Conservation (phyloP, 2,329 filamentous ascomycete genomes). For the Diatrype stigma region DNA sequence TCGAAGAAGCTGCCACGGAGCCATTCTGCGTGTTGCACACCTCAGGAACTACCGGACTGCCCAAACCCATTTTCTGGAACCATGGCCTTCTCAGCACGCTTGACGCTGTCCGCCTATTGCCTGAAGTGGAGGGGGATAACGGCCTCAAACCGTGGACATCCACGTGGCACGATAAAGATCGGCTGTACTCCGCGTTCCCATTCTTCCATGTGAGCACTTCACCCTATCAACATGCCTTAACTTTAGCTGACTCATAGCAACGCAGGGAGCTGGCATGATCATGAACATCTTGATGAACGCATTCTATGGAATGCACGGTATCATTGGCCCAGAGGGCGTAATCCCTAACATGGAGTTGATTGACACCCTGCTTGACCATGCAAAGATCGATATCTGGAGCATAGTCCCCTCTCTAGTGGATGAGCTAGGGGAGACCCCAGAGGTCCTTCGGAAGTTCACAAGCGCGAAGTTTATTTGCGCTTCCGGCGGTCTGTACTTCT, state of each 20-base stretch:
- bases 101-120: conserved; percentile 33
- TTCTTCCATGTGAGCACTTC: conserved; percentile 28
- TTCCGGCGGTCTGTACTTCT: conserved; percentile 23
- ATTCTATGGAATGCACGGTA: conserved; percentile 30
- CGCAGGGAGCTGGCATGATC: conserved; percentile 36
- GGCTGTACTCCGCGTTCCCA: conserved; percentile 32
- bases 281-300: conserved; percentile 37
- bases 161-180: conserved; percentile 24
- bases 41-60: conserved; percentile 38
- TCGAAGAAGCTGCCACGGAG: conserved; percentile 28
- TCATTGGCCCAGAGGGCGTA: conserved; percentile 31
- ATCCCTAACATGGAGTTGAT: conserved; percentile 33
- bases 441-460: conserved; percentile 27
- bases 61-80: conserved; percentile 35
- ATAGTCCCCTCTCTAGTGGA: conserved; percentile 33
- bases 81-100: conserved; percentile 30
- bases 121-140: conserved; percentile 25
- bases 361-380: conserved; percentile 27
- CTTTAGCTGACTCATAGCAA: background rate
- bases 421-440: conserved; percentile 28
- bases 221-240: background rate
- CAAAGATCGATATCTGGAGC: conserved; percentile 34
- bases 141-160: conserved; percentile 25
- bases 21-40: conserved; percentile 37
- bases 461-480: conserved; percentile 32